Base-by-base conservation (phyloP, 495 filamentous ascomycete species). In the Rusavskia elegans region DNA sequence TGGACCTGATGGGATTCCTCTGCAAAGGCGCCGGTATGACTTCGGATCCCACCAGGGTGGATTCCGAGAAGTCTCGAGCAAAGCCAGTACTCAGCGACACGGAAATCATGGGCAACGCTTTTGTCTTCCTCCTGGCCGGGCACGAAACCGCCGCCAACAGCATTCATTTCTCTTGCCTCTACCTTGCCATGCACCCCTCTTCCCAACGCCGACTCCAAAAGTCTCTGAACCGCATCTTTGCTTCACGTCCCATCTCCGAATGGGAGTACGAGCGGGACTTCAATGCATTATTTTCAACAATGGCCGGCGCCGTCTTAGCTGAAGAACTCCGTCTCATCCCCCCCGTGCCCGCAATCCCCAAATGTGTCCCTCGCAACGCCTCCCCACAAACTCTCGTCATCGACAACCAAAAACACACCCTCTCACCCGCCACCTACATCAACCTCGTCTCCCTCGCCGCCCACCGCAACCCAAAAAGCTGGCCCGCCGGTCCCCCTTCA, bases 101-200 rank as follows among this genome's bases (percentile, higher is more conserved):
- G 16, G 82, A 85, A 45, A 79, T 87, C 55, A 68, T 83, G 23
- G 80, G 79, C 30, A 84, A 87, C 58, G 76, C 80, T 11, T 87
- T 84, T 62, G 75, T 85, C 57, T 80, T 84, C 61, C 75, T 80
- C 39, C 67, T 86, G 14, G 82, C 83, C 1, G 83, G 83, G 20
- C 83, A 87, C 62, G 83, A 86, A 60, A 83, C 83, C 1, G 78
- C 80, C 4, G 81, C 82, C 45, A 84, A 84, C 63, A 71, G 71
- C 1, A 63, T 83, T 10, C 80, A 85, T 59, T 84, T 79, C 59
- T 65, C 74, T 14, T 63, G 85, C 2, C 45, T 82, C 44, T 67
- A 73, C 51, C 73, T 87, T 2, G 83, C 83, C 23, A 70, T 73
- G 53, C 71, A 81, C 63, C 72, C 74, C 16, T 48, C 63, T 2